Percentiles rank a stretch among this genome's conserved stretches.
Conservation (phyloP, 2,329 filamentous ascomycete species). For the Metarhizium anisopliae region DNA sequence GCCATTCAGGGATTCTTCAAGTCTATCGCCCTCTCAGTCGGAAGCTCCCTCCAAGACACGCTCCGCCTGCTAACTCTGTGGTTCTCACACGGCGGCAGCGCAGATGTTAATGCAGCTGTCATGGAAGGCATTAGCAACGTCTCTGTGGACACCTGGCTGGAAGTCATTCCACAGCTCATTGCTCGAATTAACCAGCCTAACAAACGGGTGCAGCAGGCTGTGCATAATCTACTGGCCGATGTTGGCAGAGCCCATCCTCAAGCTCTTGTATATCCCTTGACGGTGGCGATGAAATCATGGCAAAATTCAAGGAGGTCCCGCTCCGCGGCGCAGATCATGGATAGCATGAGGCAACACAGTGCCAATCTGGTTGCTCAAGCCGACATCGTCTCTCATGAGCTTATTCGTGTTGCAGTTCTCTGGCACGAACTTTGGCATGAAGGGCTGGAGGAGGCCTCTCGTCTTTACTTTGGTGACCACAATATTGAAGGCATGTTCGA, state of each 20-base stretch:
- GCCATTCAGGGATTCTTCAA: constrained; percentile 95
- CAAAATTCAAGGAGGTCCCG: constrained; percentile 75
- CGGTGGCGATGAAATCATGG: constrained; percentile 91
- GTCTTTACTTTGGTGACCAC: constrained; percentile 93
- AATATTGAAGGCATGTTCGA: constrained; percentile 98
- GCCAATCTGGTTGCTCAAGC: constrained; percentile 89
- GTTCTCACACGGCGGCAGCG: constrained; percentile 86
- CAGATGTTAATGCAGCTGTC: constrained; percentile 80
- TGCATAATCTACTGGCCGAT: constrained; percentile 86
- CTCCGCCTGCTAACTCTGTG: constrained; percentile 86
- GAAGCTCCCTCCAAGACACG: constrained; percentile 92
- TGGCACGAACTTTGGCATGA: constrained; percentile 99
- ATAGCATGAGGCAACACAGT: constrained; percentile 94
- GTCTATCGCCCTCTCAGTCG: constrained; percentile 84
- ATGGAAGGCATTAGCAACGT: constrained; percentile 86
- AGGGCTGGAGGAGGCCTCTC: constrained; percentile 89
- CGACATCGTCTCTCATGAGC: constrained; percentile 87
- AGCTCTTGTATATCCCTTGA: constrained; percentile 91
- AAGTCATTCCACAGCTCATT: constrained; percentile 95
- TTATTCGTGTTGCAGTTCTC: constrained; percentile 91
- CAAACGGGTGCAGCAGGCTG: constrained; percentile 74
- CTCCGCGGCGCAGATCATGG: constrained; percentile 91
- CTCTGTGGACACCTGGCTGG: constrained; percentile 95
- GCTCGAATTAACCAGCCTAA: constrained; percentile 97
- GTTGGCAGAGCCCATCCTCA: constrained; percentile 93